phyloP scores from a whole-genome alignment of 2,329 filamentous ascomycete species.

The Diplocarpon rosae region DNA sequence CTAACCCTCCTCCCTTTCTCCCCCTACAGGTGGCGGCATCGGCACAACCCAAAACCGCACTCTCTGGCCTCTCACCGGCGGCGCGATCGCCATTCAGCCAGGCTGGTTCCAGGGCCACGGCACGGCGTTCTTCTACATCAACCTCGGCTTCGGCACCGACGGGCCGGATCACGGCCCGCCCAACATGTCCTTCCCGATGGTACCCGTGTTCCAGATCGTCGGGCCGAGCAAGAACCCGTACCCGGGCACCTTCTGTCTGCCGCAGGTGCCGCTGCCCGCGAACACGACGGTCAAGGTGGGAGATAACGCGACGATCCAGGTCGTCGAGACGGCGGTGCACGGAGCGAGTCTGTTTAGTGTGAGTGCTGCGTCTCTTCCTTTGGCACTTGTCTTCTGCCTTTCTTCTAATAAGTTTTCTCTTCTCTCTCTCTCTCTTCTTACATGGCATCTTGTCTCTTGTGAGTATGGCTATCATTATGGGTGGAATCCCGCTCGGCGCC shows the following conservation, averaged over 20 bases:
- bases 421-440: background rate
- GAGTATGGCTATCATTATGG: too few relatives aligned
- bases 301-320: conserved; percentile 83
- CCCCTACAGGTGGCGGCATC: conserved; percentile 66
- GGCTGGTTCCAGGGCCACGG: conserved; percentile 91
- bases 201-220: conserved; percentile 68
- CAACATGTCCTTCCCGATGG: conserved; percentile 82
- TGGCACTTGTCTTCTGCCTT: background rate
- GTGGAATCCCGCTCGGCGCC: too few relatives aligned
- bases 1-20: conserved; percentile 7
- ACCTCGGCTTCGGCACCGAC: conserved; percentile 71
- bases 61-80: conserved; percentile 80
- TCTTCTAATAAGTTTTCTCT: background rate
- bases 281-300: conserved; percentile 62
- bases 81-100: conserved; percentile 81
- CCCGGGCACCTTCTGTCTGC: conserved; percentile 78
- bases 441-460: background rate
- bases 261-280: conserved; percentile 73
- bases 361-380: conserved; percentile 7
- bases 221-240: conserved; percentile 79
- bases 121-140: conserved; percentile 77
- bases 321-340: conserved; percentile 74
- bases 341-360: conserved; percentile 60
- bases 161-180: conserved; percentile 53
- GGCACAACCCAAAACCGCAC: conserved; percentile 70